A percentile compares a stretch with the other conserved stretches of the same genome.
phyloP scores from a whole-genome alignment of 2,329 filamentous ascomycete species.

The Penicillium hesseltinei region DNA sequence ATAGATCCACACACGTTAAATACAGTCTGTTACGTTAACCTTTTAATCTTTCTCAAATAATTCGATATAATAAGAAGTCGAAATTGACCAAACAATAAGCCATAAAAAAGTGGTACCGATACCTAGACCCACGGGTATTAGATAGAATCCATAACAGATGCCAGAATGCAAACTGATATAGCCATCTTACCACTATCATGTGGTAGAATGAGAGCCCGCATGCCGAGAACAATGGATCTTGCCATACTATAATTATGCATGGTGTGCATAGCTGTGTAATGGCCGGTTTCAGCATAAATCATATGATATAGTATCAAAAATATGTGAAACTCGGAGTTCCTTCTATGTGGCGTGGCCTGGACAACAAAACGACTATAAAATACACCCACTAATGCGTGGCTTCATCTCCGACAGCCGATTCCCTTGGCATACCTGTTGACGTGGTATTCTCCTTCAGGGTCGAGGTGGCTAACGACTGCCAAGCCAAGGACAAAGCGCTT shows the following conservation, averaged over 20 bases:
- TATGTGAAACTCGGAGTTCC: not conserved
- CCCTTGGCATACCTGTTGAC: not conserved
- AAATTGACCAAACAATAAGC: not conserved
- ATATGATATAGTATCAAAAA: not conserved
- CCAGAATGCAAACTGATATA: not conserved
- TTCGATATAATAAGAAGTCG: not conserved
- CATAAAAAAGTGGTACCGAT: not conserved
- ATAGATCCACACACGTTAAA: not conserved
- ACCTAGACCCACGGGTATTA: not conserved
- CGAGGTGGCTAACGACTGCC: not conserved
- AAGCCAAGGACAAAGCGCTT: slow-evolving; percentile 5
- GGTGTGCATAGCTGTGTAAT: not conserved
- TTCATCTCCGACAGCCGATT: not conserved
- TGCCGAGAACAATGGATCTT: not conserved
- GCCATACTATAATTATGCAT: not conserved
- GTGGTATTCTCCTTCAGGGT: not conserved
- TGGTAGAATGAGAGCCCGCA: not conserved
- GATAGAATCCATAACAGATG: not conserved
- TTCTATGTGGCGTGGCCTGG: not conserved
- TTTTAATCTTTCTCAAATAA: not conserved
- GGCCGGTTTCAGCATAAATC: not conserved
- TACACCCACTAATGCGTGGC: not conserved
- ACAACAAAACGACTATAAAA: not conserved
- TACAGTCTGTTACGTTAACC: not conserved
- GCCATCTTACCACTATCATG: not conserved